Evolutionary conservation across 257 asterid genomes (phyloP).

Genomic region (Haberlea rhodopensis): DNA sequence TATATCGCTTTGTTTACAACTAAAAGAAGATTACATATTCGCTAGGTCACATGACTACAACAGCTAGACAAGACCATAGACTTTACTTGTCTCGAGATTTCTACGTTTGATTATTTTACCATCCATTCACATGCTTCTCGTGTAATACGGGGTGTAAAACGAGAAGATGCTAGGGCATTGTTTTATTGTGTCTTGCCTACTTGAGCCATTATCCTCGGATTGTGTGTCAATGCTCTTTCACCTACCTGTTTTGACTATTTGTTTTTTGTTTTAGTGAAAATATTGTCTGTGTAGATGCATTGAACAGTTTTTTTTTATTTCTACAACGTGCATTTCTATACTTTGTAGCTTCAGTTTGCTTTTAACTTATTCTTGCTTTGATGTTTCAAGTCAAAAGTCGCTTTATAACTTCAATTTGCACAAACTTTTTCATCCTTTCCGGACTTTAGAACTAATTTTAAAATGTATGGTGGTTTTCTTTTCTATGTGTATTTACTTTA

Average conservation of each 20-base stretch:
- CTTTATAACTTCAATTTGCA: neutral
- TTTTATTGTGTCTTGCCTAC: constrained; percentile 12
- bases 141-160: constrained; percentile 14
- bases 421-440: neutral
- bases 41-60: constrained; percentile 24
- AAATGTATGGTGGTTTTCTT: neutral
- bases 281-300: neutral
- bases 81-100: neutral
- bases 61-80: constrained; percentile 21
- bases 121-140: constrained; percentile 25
- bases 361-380: neutral
- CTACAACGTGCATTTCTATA: too few relatives aligned
- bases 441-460: neutral
- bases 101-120: constrained; percentile 3
- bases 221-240: neutral
- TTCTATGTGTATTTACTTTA: neutral
- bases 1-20: neutral
- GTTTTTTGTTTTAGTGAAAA: neutral
- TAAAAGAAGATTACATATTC: constrained; percentile 24
- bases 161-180: constrained; percentile 2
- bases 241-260: constrained; percentile 12
- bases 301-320: too few relatives aligned
- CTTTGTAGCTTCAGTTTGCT: too few relatives aligned
- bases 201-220: constrained; percentile 22
- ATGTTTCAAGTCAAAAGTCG: neutral